These are phyloP conservation scores for Dacryopinax primogenitus DNA, from an alignment of 768 basidiomycete species.

Conservation along the genomic window DNA sequence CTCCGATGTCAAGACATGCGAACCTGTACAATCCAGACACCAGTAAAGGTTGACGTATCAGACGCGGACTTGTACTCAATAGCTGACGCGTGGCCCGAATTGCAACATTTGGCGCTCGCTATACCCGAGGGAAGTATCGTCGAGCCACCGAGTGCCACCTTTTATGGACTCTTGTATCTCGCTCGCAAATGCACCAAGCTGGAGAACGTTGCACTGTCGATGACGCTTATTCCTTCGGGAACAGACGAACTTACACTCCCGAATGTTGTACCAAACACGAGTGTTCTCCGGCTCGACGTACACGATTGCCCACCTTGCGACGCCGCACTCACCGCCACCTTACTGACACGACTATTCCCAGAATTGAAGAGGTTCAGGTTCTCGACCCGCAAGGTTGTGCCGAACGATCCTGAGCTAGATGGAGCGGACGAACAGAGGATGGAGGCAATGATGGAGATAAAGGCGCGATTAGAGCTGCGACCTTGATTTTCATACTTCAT, in stretches of 20 bases:
- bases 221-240: neutral
- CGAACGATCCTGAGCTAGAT: neutral
- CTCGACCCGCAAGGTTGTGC: neutral
- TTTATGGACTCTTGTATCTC: neutral
- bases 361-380: neutral
- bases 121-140: conserved; percentile 1
- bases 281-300: neutral
- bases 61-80: neutral
- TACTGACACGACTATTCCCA: neutral
- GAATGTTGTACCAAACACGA: neutral
- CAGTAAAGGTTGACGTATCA: neutral
- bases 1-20: neutral
- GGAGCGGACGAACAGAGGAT: neutral
- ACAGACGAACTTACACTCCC: neutral
- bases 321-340: neutral
- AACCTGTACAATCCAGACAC: neutral
- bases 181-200: neutral
- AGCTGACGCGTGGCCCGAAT: neutral
- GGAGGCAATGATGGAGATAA: neutral
- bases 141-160: neutral
- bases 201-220: neutral
- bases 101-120: neutral
- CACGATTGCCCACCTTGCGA: neutral
- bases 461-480: neutral
- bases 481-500: too few relatives aligned